phyloP scores from a whole-genome alignment of 371 early-diverging fungal species.

The Thermomucor indicae-seudaticae region DNA sequence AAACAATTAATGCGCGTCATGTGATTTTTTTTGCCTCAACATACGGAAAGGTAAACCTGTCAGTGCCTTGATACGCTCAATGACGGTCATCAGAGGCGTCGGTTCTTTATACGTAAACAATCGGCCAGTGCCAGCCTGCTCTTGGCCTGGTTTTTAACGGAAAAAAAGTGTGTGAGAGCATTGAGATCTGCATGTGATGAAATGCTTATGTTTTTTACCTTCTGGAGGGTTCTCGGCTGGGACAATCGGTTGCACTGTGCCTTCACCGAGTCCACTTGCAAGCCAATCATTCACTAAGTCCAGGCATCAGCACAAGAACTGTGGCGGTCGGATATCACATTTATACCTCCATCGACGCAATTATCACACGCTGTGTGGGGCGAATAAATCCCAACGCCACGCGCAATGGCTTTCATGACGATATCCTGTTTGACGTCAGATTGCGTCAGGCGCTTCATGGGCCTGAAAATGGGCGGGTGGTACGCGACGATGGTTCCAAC shows the following conservation, averaged over 20 bases:
- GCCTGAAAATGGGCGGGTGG: constrained; percentile 94
- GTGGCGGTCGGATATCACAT: background rate
- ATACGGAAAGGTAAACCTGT: constrained; percentile 61
- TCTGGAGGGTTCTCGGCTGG: constrained; percentile 52
- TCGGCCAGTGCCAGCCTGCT: constrained; percentile 72
- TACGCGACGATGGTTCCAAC: constrained; percentile 93
- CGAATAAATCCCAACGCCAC: constrained; percentile 90
- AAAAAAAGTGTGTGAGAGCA: too few species aligned
- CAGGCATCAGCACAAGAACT: background rate
- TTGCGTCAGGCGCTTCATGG: constrained; percentile 79
- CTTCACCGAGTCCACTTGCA: constrained; percentile 61
- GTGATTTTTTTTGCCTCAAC: background rate
- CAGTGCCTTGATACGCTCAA: constrained; percentile 62
- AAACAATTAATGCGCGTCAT: background rate
- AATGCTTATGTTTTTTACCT: too few species aligned
- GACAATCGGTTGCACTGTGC: constrained; percentile 44
- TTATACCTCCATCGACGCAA: constrained; percentile 72
- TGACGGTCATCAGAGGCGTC: constrained; percentile 46
- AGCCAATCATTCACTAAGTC: constrained; percentile 82
- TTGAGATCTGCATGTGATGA: too few species aligned
- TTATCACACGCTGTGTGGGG: constrained; percentile 98
- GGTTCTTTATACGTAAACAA: constrained; percentile 63
- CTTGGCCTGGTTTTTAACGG: constrained; percentile 68
- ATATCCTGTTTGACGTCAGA: constrained; percentile 76
- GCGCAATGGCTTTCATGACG: constrained; percentile 78